Evolutionary conservation across 371 early-diverging fungal species (phyloP).

Genomic region (Nematocida displodere): DNA sequence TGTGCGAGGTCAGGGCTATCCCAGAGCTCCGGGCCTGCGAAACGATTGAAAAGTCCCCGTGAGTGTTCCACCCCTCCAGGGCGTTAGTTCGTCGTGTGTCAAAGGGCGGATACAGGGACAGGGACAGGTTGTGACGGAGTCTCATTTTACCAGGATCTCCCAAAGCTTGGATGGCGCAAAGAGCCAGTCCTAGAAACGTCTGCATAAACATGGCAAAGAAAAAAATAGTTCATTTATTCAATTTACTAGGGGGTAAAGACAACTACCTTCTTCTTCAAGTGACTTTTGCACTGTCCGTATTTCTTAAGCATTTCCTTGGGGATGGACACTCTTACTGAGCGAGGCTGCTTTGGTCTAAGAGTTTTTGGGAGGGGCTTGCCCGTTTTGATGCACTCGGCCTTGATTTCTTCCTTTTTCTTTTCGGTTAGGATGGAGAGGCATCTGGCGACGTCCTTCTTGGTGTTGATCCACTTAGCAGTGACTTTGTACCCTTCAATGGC

Average conservation of each 20-base stretch:
- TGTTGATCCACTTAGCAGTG: conserved; percentile 40
- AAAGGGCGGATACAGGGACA: too few relatives aligned
- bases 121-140: too few relatives aligned
- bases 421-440: conserved; percentile 27
- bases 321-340: conserved; percentile 19
- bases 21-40: too few relatives aligned
- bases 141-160: too few relatives aligned
- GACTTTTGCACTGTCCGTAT: conserved; percentile 23
- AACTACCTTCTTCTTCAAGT: conserved; percentile 24
- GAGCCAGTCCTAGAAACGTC: too few relatives aligned
- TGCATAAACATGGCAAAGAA: neutral
- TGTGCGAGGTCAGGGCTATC: too few relatives aligned
- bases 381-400: conserved; percentile 22
- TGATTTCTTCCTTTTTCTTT: conserved; percentile 43
- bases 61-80: too few relatives aligned
- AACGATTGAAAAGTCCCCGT: too few relatives aligned
- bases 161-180: too few relatives aligned
- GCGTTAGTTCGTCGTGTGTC: too few relatives aligned
- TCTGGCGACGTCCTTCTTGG: conserved; percentile 51
- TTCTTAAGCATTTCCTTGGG: conserved; percentile 18
- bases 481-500: conserved; percentile 9
- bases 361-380: conserved; percentile 42
- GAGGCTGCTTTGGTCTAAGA: conserved; percentile 34
- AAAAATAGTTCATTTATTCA: neutral
- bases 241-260: conserved; percentile 25